Base-by-base conservation (phyloP, 1,284 basidiomycete genomes). In the Pseudomicrostroma phylloplanum region DNA sequence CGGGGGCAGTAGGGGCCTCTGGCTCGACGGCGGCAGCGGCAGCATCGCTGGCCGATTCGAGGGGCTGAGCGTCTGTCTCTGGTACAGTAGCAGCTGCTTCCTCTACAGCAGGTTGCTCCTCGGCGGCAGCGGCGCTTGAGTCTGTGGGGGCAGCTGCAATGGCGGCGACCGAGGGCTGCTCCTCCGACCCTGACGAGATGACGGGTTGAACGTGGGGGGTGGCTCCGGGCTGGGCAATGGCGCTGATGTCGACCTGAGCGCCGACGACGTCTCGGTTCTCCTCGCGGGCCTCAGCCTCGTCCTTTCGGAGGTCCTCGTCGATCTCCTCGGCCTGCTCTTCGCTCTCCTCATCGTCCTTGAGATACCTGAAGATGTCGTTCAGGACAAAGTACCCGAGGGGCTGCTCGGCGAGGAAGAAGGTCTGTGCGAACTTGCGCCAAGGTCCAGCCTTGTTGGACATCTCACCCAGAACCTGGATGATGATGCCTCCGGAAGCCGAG, bases 281-380 rank as follows among this genome's bases (percentile, higher is more conserved):
- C 30, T 19, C 56, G 15, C 51, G 53, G 30, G 56, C 56, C 25
- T 41, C 57, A 19, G 60, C 57, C 41, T 58, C 56, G 19, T 46
- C 17, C 40, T 65, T 57, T 36, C 25, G 41, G 19, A 46, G 19
- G 41, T 59, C 58, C n/a, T 48, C 58, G 6, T 56, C 62, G 23
- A 62, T 54, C 21, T 63, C 57, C 23, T 55, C 40, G 19, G 55
- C 62, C 39, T 63, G 56, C 57, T 56, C 41, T 59, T 90, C 89
- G 68, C 90, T 89, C 66, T 91, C 89, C 43, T 86, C 84, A 75
- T 96, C 93, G 82, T 97, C 93, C 83, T 96, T 96, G 69, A 98
- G 84, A 85, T 94, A 97, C 68, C 94, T 89, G 88, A 98, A 99
- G 83, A 98, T 97, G 83, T 99, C 96, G 82, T 99, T 99, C 80